phyloP scores from a whole-genome alignment of 2,329 filamentous ascomycete genomes.

The Aspergillus pseudotamarii region DNA sequence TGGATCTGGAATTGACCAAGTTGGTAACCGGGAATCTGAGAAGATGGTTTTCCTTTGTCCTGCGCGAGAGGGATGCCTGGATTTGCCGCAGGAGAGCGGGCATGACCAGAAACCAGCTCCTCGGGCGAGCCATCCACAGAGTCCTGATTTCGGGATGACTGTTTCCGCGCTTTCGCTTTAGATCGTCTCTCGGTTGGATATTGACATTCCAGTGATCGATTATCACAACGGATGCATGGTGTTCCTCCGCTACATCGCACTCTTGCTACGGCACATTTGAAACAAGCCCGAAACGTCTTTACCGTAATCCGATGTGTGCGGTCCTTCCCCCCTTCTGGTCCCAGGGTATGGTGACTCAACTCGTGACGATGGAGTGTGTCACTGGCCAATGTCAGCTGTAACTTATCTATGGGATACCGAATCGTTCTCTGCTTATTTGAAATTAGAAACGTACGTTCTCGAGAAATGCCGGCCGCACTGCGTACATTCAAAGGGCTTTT shows the following conservation, averaged over 20 bases:
- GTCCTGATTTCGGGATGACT: slow-evolving; percentile 9
- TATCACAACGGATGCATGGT: slow-evolving; percentile 41
- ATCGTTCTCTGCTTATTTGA: background rate
- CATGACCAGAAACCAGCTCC: slow-evolving; percentile 12
- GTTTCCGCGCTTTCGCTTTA: slow-evolving; percentile 31
- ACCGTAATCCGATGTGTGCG: slow-evolving; percentile 44
- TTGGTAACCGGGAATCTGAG: slow-evolving; percentile 15
- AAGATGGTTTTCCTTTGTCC: slow-evolving; percentile 1
- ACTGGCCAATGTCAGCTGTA: slow-evolving; percentile 20
- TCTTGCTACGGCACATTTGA: slow-evolving; percentile 42
- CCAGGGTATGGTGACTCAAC: slow-evolving; percentile 41
- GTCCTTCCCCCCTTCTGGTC: slow-evolving; percentile 36
- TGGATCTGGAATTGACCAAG: slow-evolving; percentile 29
- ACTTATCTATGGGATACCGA: background rate
- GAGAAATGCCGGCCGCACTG: slow-evolving; percentile 47
- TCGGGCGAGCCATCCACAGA: slow-evolving; percentile 13
- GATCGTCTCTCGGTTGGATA: slow-evolving; percentile 45
- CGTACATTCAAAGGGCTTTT: slow-evolving; percentile 43
- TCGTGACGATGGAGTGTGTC: slow-evolving; percentile 46
- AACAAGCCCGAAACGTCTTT: slow-evolving; percentile 46
- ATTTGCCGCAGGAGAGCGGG: background rate
- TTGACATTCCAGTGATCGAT: slow-evolving; percentile 40
- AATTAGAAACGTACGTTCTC: slow-evolving; percentile 37
- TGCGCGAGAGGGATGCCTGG: slow-evolving; percentile 1
- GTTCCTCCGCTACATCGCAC: slow-evolving; percentile 43